Evolutionary conservation across 139 green algal species (phyloP).

Genomic region (Chlamydomonas sp.): DNA sequence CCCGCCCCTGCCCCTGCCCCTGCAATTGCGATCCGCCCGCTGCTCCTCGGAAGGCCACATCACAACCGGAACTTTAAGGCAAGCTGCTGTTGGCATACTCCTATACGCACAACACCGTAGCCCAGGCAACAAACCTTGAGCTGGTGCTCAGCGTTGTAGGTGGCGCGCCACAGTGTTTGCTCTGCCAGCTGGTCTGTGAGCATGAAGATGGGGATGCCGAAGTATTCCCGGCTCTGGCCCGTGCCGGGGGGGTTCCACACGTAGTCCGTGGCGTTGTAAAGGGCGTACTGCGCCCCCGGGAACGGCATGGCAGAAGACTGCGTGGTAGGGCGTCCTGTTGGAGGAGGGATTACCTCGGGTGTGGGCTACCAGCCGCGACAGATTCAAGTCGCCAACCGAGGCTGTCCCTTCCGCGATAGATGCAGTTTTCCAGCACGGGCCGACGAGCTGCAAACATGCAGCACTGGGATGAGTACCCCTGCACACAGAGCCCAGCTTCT

Average conservation of each 20-base stretch:
- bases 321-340: neutral
- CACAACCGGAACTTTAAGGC: too few species aligned
- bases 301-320: neutral
- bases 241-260: constrained; percentile 23
- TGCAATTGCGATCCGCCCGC: too few species aligned
- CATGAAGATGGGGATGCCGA: constrained; percentile 28
- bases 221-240: neutral
- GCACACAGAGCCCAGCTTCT: too few species aligned
- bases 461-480: neutral
- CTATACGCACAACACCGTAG: neutral
- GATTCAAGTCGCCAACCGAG: too few species aligned
- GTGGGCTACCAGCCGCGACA: neutral
- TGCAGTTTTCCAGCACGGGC: neutral
- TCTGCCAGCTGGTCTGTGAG: constrained; percentile 15
- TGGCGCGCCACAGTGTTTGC: constrained; percentile 42
- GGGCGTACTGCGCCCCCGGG: constrained; percentile 2
- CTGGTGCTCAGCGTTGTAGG: constrained; percentile 45
- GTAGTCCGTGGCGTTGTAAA: constrained; percentile 8
- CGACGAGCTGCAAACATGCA: neutral
- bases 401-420: neutral
- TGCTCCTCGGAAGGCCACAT: too few species aligned
- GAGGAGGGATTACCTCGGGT: neutral
- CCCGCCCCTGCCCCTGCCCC: too few species aligned
- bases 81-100: too few species aligned
- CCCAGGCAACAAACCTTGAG: neutral